A percentile compares a stretch with the other conserved stretches of the same genome.
Evolutionary conservation across 192 early-diverging fungal species (phyloP).

Genomic region (Powellomyces hirtus): DNA sequence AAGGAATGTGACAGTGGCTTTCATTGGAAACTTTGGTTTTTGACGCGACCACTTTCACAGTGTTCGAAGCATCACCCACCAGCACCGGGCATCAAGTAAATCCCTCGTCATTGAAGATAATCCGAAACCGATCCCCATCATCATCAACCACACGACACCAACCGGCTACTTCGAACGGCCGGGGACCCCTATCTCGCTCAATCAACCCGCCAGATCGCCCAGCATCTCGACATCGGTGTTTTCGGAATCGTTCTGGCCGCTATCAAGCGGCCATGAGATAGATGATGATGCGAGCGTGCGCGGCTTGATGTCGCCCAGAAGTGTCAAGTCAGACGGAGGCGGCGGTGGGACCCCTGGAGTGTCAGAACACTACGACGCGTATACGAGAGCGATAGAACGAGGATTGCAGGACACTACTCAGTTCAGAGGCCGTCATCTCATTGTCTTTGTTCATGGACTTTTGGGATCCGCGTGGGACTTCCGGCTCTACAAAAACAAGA

Average conservation of each 20-base stretch:
- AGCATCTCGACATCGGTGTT: conserved; percentile 1
- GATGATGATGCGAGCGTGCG: conserved; percentile 12
- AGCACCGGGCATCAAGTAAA: no score
- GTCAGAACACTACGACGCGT: background rate
- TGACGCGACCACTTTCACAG: no score
- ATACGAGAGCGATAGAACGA: no score
- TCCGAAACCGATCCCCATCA: background rate
- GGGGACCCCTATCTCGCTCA: background rate
- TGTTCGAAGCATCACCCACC: no score
- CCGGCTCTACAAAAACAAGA: conserved; percentile 22
- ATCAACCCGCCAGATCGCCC: background rate
- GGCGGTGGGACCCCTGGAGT: background rate
- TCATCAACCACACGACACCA: background rate
- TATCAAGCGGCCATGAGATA: background rate
- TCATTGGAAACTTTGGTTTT: no score
- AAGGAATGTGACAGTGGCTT: no score
- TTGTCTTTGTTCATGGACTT: conserved; percentile 39
- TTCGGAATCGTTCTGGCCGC: background rate
- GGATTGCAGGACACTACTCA: background rate
- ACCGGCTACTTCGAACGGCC: background rate
- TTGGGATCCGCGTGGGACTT: conserved; percentile 29
- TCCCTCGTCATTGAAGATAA: background rate
- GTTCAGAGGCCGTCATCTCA: conserved; percentile 14
- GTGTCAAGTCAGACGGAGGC: background rate
- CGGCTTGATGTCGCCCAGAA: background rate